Evolutionary conservation across 495 filamentous ascomycete genomes (phyloP), one percentile per base, ranked within the genome.

Genomic region (Penicillium pulvis): DNA sequence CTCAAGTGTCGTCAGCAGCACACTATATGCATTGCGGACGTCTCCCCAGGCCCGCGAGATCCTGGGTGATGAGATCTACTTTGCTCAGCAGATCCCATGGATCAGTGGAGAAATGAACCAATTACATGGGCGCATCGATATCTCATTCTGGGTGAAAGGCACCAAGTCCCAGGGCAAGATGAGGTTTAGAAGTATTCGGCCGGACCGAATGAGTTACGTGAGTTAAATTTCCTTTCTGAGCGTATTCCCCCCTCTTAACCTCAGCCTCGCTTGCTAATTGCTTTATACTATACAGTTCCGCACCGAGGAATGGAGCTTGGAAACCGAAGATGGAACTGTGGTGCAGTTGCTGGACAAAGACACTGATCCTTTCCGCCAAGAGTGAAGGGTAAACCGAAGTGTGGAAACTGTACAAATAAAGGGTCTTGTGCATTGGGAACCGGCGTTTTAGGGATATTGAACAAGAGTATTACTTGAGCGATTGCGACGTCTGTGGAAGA

Each of bases 51-150:
- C 92, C 36, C 85, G 91, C 51, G 85, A 86, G 56, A 74, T 85
- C 24, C 78, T 98, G 6, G 94, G 94, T 24, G 91, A 97, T 68
- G 89, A 97, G 75, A 92, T 98, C 51, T 95, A 96, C 69, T 98
- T 97, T 75, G 82, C 85, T 30, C 80, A 85, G 69, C 85, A 89
- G 76, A 89, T 96, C 63, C 93, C 94, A 12, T 96, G 93, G 92
- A 97, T 98, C 58, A 83, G 82, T 67, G 94, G 94, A 36, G 85
- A 90, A 75, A 87, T 98, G 80, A 95, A 97, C 75, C 93, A 97
- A 78, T 74, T 98, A 71, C 90, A 93, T 75, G 94, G 94, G 3
- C 80, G 85, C 66, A 96, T 98, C 68, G 78, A 97, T 80, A 92
- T 98, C 55, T 74, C 72, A 3, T 98, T 94, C 71, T 81, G 81